Percentiles rank a stretch among this genome's conserved stretches.
Conservation (phyloP, 441 rosid genomes). For the Arabidopsis lyrata region DNA sequence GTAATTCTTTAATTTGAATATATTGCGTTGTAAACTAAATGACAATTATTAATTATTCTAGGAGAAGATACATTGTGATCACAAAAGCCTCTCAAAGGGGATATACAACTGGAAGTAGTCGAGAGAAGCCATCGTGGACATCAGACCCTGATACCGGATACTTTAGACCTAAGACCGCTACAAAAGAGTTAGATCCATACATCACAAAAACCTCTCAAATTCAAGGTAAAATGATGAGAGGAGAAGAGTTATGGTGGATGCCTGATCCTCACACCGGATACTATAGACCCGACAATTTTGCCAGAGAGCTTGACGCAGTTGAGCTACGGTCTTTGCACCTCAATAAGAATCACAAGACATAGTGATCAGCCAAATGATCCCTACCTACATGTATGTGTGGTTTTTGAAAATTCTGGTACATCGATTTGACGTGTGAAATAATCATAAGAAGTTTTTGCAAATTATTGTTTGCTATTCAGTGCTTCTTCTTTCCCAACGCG, state of each 20-base stretch:
- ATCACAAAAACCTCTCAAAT: slow-evolving; percentile 11
- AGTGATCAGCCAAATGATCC: slow-evolving; percentile 14
- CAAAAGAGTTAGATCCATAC: slow-evolving; percentile 24
- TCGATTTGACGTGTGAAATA: slow-evolving; percentile 7
- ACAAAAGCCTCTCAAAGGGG: slow-evolving; percentile 22
- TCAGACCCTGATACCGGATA: slow-evolving; percentile 13
- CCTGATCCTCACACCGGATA: slow-evolving; percentile 35
- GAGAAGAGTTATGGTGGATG: slow-evolving; percentile 45
- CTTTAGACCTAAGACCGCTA: slow-evolving; percentile 19
- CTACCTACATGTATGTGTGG: slow-evolving; percentile 7
- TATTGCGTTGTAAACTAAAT: neutral
- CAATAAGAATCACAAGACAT: neutral
- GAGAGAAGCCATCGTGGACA: slow-evolving; percentile 40
- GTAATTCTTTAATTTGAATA: slow-evolving; percentile 8
- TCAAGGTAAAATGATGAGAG: slow-evolving; percentile 32
- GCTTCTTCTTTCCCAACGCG: neutral
- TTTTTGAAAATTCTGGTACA: neutral
- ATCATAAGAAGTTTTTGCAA: neutral
- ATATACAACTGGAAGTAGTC: slow-evolving; percentile 16
- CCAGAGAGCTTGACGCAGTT: slow-evolving; percentile 29
- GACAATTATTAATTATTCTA: slow-evolving; percentile 1
- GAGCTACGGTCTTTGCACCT: slow-evolving; percentile 33
- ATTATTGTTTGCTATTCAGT: slow-evolving; percentile 12
- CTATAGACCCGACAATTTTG: slow-evolving; percentile 29
- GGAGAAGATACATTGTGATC: slow-evolving; percentile 30